These are phyloP conservation scores for Dichomitus squalens DNA, from an alignment of 1,284 basidiomycete species.

Conservation along the genomic window DNA sequence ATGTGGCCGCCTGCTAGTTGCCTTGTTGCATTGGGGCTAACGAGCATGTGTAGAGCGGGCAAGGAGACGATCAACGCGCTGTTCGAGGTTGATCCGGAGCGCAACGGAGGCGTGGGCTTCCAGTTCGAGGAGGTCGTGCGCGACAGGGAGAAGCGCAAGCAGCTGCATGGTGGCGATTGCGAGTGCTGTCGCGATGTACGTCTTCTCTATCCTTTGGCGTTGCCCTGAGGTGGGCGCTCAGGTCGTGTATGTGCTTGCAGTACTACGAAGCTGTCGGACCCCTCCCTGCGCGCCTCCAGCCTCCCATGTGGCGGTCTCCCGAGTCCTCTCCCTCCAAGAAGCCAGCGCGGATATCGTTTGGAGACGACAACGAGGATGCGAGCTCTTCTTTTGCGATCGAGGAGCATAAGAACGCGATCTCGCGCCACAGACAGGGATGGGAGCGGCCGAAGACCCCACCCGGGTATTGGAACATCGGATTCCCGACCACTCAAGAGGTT, in stretches of 20 bases:
- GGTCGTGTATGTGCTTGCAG: conserved; percentile 39
- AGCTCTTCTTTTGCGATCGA: conserved; percentile 33
- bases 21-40: not conserved
- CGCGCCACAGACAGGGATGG: conserved; percentile 80
- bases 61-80: conserved; percentile 53
- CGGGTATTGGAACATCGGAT: conserved; percentile 86
- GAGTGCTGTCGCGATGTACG: conserved; percentile 82
- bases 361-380: conserved; percentile 10
- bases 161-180: conserved; percentile 80
- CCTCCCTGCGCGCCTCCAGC: conserved; percentile 62
- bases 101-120: conserved; percentile 67
- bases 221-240: not conserved
- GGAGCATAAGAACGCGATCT: conserved; percentile 74
- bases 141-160: conserved; percentile 61
- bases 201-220: conserved; percentile 11
- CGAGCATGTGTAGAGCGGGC: conserved; percentile 3
- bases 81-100: conserved; percentile 67
- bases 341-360: conserved; percentile 15
- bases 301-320: conserved; percentile 73
- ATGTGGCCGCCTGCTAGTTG: too few relatives aligned
- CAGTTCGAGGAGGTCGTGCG: conserved; percentile 82
- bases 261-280: conserved; percentile 81
- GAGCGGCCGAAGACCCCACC: conserved; percentile 77
- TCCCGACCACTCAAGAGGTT: conserved; percentile 84
- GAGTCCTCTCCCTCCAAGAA: conserved; percentile 37